Evolutionary conservation across 768 basidiomycete genomes (phyloP).

Genomic region (Tricholoma hemisulphureum): DNA sequence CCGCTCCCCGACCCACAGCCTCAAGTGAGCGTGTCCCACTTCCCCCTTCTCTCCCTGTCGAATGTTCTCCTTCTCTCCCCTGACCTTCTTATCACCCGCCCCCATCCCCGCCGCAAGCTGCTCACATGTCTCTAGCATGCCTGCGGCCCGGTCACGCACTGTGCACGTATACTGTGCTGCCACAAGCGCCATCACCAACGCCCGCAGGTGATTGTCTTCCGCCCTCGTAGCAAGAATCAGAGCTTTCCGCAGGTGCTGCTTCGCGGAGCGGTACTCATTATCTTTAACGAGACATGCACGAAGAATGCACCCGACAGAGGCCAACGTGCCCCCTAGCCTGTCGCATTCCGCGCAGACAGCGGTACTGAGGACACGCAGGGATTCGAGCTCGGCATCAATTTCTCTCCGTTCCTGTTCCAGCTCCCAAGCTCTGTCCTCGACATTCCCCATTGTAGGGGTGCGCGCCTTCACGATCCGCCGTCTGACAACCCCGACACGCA

Average conservation of each 20-base stretch:
- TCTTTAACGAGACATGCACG: constrained; percentile 43
- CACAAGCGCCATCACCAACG: constrained; percentile 64
- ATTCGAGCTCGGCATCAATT: constrained; percentile 25
- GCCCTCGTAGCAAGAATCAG: constrained; percentile 55
- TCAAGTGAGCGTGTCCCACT: constrained; percentile 61
- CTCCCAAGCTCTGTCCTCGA: background rate
- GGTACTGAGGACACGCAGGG: constrained; percentile 30
- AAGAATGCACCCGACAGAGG: constrained; percentile 55
- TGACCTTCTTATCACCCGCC: constrained; percentile 25
- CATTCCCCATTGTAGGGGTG: background rate
- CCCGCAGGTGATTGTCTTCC: constrained; percentile 72
- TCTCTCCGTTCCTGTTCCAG: constrained; percentile 9
- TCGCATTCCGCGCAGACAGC: constrained; percentile 45
- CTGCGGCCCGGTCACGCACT: constrained; percentile 62
- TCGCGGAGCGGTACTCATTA: constrained; percentile 57
- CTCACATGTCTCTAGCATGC: constrained; percentile 65
- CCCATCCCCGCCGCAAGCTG: constrained; percentile 73
- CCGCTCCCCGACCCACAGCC: constrained; percentile 73
- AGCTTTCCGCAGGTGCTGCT: constrained; percentile 62
- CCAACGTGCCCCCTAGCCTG: constrained; percentile 52
- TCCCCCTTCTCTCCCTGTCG: constrained; percentile 22
- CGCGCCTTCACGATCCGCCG: constrained; percentile 18
- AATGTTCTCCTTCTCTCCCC: constrained; percentile 3
- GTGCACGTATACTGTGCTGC: constrained; percentile 73
- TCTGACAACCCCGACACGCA: constrained; percentile 43